Evolutionary conservation across 2,329 filamentous ascomycete genomes (phyloP), one percentile per base, ranked within the genome.

Genomic region (Nemania serpens): DNA sequence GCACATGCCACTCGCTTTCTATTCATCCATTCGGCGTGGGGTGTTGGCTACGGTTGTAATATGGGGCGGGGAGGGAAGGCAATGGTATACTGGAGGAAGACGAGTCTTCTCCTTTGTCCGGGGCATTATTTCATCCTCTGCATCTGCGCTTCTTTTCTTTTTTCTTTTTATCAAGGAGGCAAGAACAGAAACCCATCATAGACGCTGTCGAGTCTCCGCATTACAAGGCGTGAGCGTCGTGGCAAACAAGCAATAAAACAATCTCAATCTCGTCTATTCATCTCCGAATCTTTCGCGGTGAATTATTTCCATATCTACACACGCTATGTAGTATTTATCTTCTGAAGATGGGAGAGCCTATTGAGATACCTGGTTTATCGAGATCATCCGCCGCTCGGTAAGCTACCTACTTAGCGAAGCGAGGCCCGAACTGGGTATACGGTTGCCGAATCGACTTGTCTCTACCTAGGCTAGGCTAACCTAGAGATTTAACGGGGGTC

Each of bases 401-500:
- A n/a, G n/a, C n/a, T n/a, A n/a, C n/a, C n/a, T n/a, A n/a, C n/a
- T n/a, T n/a, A n/a, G n/a, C n/a, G n/a, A n/a, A n/a, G n/a, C n/a
- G n/a, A n/a, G n/a, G n/a, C n/a, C n/a, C n/a, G n/a, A n/a, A n/a
- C n/a, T n/a, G n/a, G n/a, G n/a, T n/a, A n/a, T n/a, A n/a, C n/a
- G n/a, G n/a, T n/a, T n/a, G n/a, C n/a, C n/a, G n/a, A n/a, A n/a
- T n/a, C n/a, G n/a, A n/a, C n/a, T n/a, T n/a, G n/a, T n/a, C n/a
- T n/a, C n/a, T n/a, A 43, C 5, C 25, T 29, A 29, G 25, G 25
- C 25, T 29, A 29, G 25, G 7, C 25, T 7, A 7, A 29, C 25
- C 7, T 29, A 4, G 63, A 4, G 63, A 60, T 18, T 61, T 64
- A 22, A 73, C 73, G 3, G 75, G 73, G 36, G 69, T 72, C 69